Evolutionary conservation across 768 basidiomycete species (phyloP), one percentile per base, ranked within the genome.

Genomic region (Rhizopogon vinicolor): DNA sequence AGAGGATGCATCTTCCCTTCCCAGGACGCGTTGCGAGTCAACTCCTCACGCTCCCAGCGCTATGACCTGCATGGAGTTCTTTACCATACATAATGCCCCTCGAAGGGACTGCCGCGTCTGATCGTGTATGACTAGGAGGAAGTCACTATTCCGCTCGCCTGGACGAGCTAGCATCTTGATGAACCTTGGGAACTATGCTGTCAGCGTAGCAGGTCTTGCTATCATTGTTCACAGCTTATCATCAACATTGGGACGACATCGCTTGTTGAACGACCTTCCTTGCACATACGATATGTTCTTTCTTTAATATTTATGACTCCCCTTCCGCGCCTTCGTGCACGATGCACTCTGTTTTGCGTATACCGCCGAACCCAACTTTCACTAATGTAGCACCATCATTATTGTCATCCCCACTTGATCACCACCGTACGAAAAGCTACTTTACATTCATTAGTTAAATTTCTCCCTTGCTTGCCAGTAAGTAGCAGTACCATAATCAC

Each of bases 41-140:
- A 46, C 61, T 14, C 56, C 62, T 46, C 63, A 56, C 44, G 19
- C 61, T 44, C 63, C 58, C 49, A 58, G 53, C 68, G 64, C 75
- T 53, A 74, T 84, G 65, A 78, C 79, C 0, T 82, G 79, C 63
- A 70, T 81, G 58, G 74, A 71, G 46, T 79, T 81, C 62, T 75
- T 84, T 58, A 70, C 78, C 40, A 60, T 79, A 40, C 78, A 74
- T 57, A 75, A 72, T 55, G 48, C 69, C 54, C 53, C 44, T 63
- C 51, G 61, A 59, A 51, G 56, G 51, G 44, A 52, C 42, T 58
- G 52, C 41, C 51, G 33, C 18, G 54, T 54, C 22, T 70, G 56
- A 62, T 16, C 7, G 4, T 33, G 44, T 41, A 53, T 10, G 18
- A 37, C 12, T 37, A 37, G 13, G 5, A 29, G 22, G 22, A 25